Base-by-base conservation (phyloP, 2,329 filamentous ascomycete species). In the Bipolaris gigantea region DNA sequence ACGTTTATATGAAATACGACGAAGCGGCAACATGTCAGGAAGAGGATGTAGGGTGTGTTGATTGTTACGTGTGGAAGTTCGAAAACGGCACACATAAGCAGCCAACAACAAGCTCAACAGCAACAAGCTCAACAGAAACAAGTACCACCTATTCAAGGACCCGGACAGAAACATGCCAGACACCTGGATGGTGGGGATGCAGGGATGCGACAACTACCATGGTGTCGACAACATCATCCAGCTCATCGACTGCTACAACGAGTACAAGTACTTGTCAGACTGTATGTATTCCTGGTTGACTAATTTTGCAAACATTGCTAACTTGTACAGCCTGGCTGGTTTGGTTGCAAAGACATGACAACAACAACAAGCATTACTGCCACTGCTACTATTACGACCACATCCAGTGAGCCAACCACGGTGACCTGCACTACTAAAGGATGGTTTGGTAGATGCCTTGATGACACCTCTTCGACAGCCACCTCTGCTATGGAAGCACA, bases 121-220 rank as follows among this genome's bases (percentile, higher is more conserved):
- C 63, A n/a, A 64, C 63, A 16, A 65, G 62, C 11, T 63, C 62
- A 5, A 62, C 66, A 33, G 46, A 62, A n/a, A 64, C 63, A 16
- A 65, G 62, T 13, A 61, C 66, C 7, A 64, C 61, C 4, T 60
- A 48, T 11, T 63, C 69, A 2, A 53, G 64, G 44, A 73, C 69
- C 6, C 57, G 71, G 40, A 73, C 70, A 1, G 69, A 68, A 48
- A 73, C 71, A 3, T 73, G 71, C 49, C 70, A 73, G 47, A 73
- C 71, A 1, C 71, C 71, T 18, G 71, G 71, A 1, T 73, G 71
- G 71, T 73, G 71, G 71, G 71, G 71, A 16, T 73, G 71, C 33
- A 61, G 65, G 1, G 72, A 75, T 52, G 58, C 62, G n/a, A 74
- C 68, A 4, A 64, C 63, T 7, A 64, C 66, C n/a, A 55, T 63